Conservation (phyloP, 805 yeast genomes). For the Nakazawaea holstii region DNA sequence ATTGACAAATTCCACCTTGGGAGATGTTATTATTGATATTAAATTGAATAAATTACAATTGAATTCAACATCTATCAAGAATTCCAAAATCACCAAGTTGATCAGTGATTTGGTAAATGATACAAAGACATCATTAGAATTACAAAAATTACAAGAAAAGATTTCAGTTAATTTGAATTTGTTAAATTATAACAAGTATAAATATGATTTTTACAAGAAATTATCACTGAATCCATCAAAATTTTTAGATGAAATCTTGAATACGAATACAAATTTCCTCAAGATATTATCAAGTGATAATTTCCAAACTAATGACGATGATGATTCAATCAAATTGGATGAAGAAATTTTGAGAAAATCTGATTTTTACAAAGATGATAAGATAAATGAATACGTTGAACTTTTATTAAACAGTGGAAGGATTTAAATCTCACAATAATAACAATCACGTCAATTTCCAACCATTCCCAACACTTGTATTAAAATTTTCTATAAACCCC, state of each 20-base stretch:
- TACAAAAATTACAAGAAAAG: slow-evolving; percentile 26
- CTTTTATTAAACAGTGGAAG: slow-evolving; percentile 59
- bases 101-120: slow-evolving; percentile 38
- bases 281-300: slow-evolving; percentile 81
- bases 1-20: slow-evolving; percentile 70
- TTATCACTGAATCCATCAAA: slow-evolving; percentile 73
- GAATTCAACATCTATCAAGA: slow-evolving; percentile 31
- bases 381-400: slow-evolving; percentile 74
- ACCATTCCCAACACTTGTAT: slow-evolving; percentile 48
- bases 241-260: slow-evolving; percentile 68
- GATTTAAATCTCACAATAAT: slow-evolving; percentile 20
- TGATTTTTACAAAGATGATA: slow-evolving; percentile 73
- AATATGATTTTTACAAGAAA: slow-evolving; percentile 73
- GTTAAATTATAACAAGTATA: slow-evolving; percentile 51
- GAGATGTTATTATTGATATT: slow-evolving; percentile 76
- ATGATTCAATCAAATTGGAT: slow-evolving; percentile 36
- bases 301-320: slow-evolving; percentile 19
- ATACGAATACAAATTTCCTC: slow-evolving; percentile 77
- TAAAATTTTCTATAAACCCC: slow-evolving; percentile 47
- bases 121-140: slow-evolving; percentile 35
- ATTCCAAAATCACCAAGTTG: slow-evolving; percentile 35
- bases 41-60: slow-evolving; percentile 41
- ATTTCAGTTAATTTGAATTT: slow-evolving; percentile 44
- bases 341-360: slow-evolving; percentile 87
- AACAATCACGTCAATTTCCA: slow-evolving; percentile 34